phyloP scores from a whole-genome alignment of 2,329 filamentous ascomycete genomes.

The Diaporthe vexans region DNA sequence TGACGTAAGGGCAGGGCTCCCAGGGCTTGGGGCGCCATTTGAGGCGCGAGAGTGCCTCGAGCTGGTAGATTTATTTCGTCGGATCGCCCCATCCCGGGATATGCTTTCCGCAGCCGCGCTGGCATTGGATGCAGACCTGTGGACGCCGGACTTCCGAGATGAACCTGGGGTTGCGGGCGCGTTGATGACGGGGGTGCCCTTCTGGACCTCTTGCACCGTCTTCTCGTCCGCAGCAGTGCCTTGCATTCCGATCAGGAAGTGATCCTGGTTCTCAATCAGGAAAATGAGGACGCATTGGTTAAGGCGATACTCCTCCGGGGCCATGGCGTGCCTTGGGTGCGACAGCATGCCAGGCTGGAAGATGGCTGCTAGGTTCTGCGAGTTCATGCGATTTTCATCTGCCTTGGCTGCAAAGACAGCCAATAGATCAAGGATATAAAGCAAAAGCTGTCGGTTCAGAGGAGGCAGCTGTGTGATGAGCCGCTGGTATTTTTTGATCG shows the following conservation, averaged over 20 bases:
- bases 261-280: slow-evolving; percentile 97
- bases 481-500: slow-evolving; percentile 86
- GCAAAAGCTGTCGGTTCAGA: slow-evolving; percentile 90
- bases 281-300: slow-evolving; percentile 99
- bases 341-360: slow-evolving; percentile 98
- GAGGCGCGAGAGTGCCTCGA: slow-evolving; percentile 88
- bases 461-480: slow-evolving; percentile 94
- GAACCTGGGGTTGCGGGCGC: slow-evolving; percentile 64
- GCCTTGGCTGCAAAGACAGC: slow-evolving; percentile 98
- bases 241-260: slow-evolving; percentile 98
- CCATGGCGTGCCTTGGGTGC: slow-evolving; percentile 95
- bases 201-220: slow-evolving; percentile 74
- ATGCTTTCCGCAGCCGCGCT: slow-evolving; percentile 92
- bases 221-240: slow-evolving; percentile 97
- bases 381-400: slow-evolving; percentile 96
- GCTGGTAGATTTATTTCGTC: slow-evolving; percentile 92
- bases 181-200: slow-evolving; percentile 74
- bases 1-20: slow-evolving; percentile 68
- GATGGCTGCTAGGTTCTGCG: slow-evolving; percentile 93
- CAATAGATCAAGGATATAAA: slow-evolving; percentile 95
- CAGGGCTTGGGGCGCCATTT: slow-evolving; percentile 78
- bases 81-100: slow-evolving; percentile 81
- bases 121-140: slow-evolving; percentile 86
- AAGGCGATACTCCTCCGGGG: slow-evolving; percentile 90
- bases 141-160: slow-evolving; percentile 70